Evolutionary conservation across 768 basidiomycete species (phyloP).

Genomic region (Amyloporia xantha): DNA sequence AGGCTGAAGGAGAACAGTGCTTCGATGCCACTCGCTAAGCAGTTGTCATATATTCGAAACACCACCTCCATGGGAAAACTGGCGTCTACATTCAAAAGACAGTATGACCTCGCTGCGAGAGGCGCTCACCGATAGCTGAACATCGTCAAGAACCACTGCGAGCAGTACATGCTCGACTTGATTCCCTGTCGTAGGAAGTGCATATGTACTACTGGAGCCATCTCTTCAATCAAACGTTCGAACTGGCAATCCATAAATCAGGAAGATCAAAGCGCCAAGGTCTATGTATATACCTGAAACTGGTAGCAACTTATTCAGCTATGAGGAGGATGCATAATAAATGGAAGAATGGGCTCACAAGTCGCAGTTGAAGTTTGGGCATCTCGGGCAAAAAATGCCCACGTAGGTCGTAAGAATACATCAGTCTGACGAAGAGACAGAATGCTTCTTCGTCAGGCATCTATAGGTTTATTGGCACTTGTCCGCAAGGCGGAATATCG

Average conservation of each 20-base stretch:
- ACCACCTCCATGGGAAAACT: slow-evolving; percentile 95
- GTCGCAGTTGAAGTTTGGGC: slow-evolving; percentile 91
- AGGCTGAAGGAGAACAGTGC: slow-evolving; percentile 95
- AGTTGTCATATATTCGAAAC: slow-evolving; percentile 94
- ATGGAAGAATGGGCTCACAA: slow-evolving; percentile 42
- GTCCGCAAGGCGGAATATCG: not conserved
- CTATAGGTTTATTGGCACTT: slow-evolving; percentile 33
- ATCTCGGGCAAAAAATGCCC: slow-evolving; percentile 99
- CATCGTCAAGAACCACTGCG: slow-evolving; percentile 97
- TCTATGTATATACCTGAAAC: slow-evolving; percentile 48
- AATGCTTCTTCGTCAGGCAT: slow-evolving; percentile 99
- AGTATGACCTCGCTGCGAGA: not conserved
- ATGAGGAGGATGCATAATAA: not conserved
- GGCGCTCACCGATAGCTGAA: slow-evolving; percentile 82
- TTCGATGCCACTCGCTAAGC: slow-evolving; percentile 94
- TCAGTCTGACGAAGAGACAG: slow-evolving; percentile 86
- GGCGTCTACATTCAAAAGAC: not conserved
- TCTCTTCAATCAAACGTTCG: slow-evolving; percentile 88
- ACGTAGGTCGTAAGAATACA: slow-evolving; percentile 94
- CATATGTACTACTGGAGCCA: slow-evolving; percentile 86
- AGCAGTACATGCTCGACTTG: slow-evolving; percentile 98
- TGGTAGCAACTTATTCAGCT: slow-evolving; percentile 15
- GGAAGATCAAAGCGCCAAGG: not conserved
- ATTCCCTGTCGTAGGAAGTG: slow-evolving; percentile 92
- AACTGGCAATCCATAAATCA: slow-evolving; percentile 44